Evolutionary conservation across 495 filamentous ascomycete genomes (phyloP).

Genomic region (Paragyromitra xinjiangensis): DNA sequence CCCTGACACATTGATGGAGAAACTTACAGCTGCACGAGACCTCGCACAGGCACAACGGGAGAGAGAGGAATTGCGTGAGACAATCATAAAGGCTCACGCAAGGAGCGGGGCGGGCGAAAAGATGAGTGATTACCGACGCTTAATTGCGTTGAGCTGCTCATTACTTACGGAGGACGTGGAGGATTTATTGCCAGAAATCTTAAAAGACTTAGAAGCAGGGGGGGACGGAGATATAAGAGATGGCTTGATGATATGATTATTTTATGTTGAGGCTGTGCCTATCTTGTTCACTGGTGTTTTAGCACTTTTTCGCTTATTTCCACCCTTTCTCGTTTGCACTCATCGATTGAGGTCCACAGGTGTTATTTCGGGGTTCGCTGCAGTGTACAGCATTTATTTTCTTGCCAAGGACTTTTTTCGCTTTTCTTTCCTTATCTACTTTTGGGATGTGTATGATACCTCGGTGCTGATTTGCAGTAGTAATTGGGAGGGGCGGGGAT

Average conservation of each 20-base stretch:
- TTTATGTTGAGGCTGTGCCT: background rate
- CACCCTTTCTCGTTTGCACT: background rate
- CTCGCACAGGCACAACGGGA: constrained; percentile 47
- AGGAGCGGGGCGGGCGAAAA: constrained; percentile 55
- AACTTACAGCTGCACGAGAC: constrained; percentile 43
- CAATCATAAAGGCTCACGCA: constrained; percentile 53
- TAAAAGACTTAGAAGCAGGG: constrained; percentile 58
- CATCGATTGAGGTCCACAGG: constrained; percentile 18
- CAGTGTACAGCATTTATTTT: constrained; percentile 25
- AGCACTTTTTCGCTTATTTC: background rate
- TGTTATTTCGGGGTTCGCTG: constrained; percentile 24
- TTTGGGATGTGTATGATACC: constrained; percentile 37
- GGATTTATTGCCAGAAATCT: constrained; percentile 57
- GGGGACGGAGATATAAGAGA: constrained; percentile 52
- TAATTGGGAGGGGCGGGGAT: constrained; percentile 35
- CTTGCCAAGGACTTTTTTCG: background rate
- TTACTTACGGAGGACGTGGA: constrained; percentile 58
- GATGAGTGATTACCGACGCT: constrained; percentile 57
- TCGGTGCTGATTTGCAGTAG: constrained; percentile 19
- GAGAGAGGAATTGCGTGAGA: constrained; percentile 53
- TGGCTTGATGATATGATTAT: constrained; percentile 52
- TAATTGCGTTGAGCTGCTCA: constrained; percentile 56
- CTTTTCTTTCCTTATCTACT: constrained; percentile 1
- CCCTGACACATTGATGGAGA: constrained; percentile 46
- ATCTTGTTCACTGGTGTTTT: background rate